phyloP scores from a whole-genome alignment of 192 early-diverging fungal genomes.

The Chytriomyces sp. region DNA sequence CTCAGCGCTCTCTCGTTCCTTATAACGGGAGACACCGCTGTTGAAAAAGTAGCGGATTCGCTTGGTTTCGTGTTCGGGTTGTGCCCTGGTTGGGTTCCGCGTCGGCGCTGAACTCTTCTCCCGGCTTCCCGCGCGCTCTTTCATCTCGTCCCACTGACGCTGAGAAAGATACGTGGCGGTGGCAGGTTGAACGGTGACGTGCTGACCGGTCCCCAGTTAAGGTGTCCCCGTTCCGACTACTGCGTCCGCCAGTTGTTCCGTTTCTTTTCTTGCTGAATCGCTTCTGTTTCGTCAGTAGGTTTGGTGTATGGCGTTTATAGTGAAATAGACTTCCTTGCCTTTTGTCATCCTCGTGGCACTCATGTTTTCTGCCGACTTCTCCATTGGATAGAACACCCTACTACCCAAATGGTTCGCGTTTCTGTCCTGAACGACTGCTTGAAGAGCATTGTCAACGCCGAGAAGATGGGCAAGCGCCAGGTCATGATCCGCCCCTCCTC shows the following conservation, averaged over 20 bases:
- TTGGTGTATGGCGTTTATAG: not conserved
- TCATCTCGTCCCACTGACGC: too few species aligned
- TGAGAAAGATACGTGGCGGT: too few species aligned
- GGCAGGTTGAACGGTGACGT: too few species aligned
- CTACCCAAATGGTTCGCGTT: conserved; percentile 97
- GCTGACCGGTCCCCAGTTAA: too few species aligned
- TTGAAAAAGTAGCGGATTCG: conserved; percentile 23
- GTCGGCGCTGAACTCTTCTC: too few species aligned
- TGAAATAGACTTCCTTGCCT: not conserved
- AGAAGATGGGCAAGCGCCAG: conserved; percentile 98
- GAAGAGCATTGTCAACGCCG: conserved; percentile 98
- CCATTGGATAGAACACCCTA: conserved; percentile 14
- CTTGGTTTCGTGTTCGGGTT: not conserved
- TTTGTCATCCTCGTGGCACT: not conserved
- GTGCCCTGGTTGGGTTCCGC: too few species aligned
- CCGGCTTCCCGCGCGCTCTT: too few species aligned
- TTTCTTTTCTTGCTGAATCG: not conserved
- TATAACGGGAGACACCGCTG: conserved; percentile 34
- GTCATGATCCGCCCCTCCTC: conserved; percentile 95
- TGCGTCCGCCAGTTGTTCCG: too few species aligned
- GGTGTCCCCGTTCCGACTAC: too few species aligned
- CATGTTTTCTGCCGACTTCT: not conserved
- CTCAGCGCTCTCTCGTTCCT: conserved; percentile 31
- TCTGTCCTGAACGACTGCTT: conserved; percentile 96
- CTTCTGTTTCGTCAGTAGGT: too few species aligned